These are phyloP conservation scores for Xylaria sp. DNA, from an alignment of 2,329 filamentous ascomycete genomes.

Conservation along the genomic window DNA sequence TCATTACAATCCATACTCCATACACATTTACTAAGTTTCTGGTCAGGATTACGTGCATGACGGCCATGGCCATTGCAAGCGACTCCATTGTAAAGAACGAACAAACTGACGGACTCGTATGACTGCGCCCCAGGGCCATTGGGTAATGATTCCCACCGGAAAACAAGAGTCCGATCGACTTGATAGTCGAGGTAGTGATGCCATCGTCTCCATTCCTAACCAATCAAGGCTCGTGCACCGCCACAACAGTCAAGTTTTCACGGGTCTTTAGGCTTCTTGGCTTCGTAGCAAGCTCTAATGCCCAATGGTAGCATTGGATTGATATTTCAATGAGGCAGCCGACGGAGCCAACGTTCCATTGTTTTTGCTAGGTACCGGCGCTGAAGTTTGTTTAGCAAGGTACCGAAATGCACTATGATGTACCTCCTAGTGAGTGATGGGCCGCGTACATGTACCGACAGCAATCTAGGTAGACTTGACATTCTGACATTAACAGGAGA, in stretches of 20 bases:
- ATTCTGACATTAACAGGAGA: too few species aligned
- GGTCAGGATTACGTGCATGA: neutral
- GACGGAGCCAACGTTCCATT: too few species aligned
- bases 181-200: conserved; percentile 11
- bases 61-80: neutral
- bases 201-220: conserved; percentile 5
- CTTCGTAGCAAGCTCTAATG: conserved; percentile 4
- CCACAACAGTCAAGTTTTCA: conserved; percentile 14
- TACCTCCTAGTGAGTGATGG: too few species aligned
- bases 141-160: neutral
- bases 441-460: too few species aligned
- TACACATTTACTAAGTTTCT: neutral
- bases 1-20: neutral
- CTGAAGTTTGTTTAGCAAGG: too few species aligned
- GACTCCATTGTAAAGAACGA: neutral
- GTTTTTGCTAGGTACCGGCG: too few species aligned
- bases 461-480: too few species aligned
- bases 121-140: neutral
- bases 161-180: neutral
- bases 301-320: conserved; percentile 10
- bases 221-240: conserved; percentile 19
- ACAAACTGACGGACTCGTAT: neutral
- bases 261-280: conserved; percentile 3
- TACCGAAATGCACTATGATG: too few species aligned
- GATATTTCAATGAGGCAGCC: conserved; percentile 10